Evolutionary conservation across 2,329 filamentous ascomycete genomes (phyloP).

Genomic region (Drechslera avenae): DNA sequence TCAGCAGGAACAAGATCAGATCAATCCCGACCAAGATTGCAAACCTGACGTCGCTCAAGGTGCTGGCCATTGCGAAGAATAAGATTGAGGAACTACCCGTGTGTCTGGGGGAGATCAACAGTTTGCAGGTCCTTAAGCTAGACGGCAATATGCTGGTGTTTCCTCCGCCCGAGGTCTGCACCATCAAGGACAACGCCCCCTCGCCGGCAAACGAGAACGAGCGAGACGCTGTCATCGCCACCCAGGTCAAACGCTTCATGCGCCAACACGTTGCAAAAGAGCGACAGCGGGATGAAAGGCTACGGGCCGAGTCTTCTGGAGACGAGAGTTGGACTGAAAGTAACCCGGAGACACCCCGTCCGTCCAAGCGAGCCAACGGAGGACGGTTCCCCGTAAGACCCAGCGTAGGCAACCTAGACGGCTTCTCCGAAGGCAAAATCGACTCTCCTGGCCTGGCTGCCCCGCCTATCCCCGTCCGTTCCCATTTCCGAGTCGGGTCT

Average conservation of each 20-base stretch:
- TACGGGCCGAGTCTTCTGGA: slow-evolving; percentile 53
- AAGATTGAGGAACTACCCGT: slow-evolving; percentile 82
- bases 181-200: slow-evolving; percentile 48
- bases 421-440: slow-evolving; percentile 52
- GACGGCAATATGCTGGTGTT: slow-evolving; percentile 86
- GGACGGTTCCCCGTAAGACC: slow-evolving; percentile 70
- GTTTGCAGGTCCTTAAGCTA: slow-evolving; percentile 85
- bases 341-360: slow-evolving; percentile 76
- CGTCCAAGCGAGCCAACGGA: slow-evolving; percentile 61
- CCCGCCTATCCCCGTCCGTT: slow-evolving; percentile 78
- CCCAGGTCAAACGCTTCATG: slow-evolving; percentile 65
- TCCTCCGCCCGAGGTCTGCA: slow-evolving; percentile 61
- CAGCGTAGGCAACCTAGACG: slow-evolving; percentile 68
- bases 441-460: slow-evolving; percentile 49
- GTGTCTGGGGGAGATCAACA: slow-evolving; percentile 86
- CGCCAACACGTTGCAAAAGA: slow-evolving; percentile 49
- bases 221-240: slow-evolving; percentile 64
- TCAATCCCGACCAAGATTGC: slow-evolving; percentile 78
- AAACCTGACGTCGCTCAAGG: slow-evolving; percentile 82
- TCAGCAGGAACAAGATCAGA: slow-evolving; percentile 84
- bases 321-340: slow-evolving; percentile 65
- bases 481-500: slow-evolving; percentile 77
- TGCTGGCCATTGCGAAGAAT: slow-evolving; percentile 86
- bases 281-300: slow-evolving; percentile 39
- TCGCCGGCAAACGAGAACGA: slow-evolving; percentile 62